Conservation (phyloP, 805 yeast species). For the Priceomyces melissophilus region DNA sequence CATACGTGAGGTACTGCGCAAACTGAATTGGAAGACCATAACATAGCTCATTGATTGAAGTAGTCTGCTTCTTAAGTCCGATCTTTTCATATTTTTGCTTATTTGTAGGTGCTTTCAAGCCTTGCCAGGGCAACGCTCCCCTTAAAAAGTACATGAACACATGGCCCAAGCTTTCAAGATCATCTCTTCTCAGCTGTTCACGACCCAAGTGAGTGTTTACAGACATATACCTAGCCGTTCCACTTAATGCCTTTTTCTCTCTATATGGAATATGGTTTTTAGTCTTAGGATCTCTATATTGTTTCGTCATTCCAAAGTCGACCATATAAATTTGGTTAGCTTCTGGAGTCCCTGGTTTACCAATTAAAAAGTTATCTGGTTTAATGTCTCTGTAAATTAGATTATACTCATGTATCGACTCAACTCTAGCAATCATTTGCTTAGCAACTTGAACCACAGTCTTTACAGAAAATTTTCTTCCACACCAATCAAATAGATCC, state of each 20-base stretch:
- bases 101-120: slow-evolving; percentile 95
- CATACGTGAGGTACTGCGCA: slow-evolving; percentile 86
- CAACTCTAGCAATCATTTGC: slow-evolving; percentile 88
- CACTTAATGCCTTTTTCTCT: slow-evolving; percentile 92
- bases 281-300: slow-evolving; percentile 93
- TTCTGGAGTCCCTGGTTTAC: slow-evolving; percentile 79
- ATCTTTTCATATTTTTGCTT: slow-evolving; percentile 96
- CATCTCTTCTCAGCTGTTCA: slow-evolving; percentile 95
- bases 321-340: slow-evolving; percentile 86
- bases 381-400: slow-evolving; percentile 94
- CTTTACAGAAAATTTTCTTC: slow-evolving; percentile 79
- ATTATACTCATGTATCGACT: slow-evolving; percentile 83
- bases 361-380: slow-evolving; percentile 95
- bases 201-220: slow-evolving; percentile 96
- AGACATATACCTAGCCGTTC: slow-evolving; percentile 98
- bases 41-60: slow-evolving; percentile 81
- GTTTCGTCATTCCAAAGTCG: slow-evolving; percentile 99
- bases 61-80: slow-evolving; percentile 92
- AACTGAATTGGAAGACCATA: slow-evolving; percentile 89
- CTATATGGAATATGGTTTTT: slow-evolving; percentile 95
- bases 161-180: slow-evolving; percentile 93
- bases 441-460: slow-evolving; percentile 92
- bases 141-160: slow-evolving; percentile 92
- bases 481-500: slow-evolving; percentile 98
- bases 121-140: slow-evolving; percentile 98